Evolutionary conservation across 192 early-diverging fungal species (phyloP), one percentile per base, ranked within the genome.

Genomic region (Coemansia sp.): DNA sequence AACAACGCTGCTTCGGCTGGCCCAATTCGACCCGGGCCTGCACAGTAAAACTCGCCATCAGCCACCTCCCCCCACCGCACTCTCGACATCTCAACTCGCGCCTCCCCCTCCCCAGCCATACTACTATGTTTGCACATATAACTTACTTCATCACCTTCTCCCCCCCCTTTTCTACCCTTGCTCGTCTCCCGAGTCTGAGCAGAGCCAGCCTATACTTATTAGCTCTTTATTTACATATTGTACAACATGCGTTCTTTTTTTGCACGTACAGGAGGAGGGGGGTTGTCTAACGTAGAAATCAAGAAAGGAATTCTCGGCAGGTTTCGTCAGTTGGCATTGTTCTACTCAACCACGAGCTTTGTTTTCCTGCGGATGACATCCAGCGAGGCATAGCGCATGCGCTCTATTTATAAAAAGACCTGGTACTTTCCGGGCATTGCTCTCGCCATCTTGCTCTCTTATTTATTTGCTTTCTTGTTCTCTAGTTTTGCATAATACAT

Each of bases 1-100:
- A 54, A 59, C 22, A 67, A 59, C 42, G 35, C 54, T 19, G 60
- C 59, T 17, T 41, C 61, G 5, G 19, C 51, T 31, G 68, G 70
- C 6, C 59, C 70, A 20, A 43, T 72, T 19, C 58, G 62, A 12
- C 70, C 70, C 8, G 70, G 70, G 37, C 29, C 64, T 39, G 60
- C 71, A 57, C 71, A 73, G 59, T 73, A 62, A 58, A 61, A 29
- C 47, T 20, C 27, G 2, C 32, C 7, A 35, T 35, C 32, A 35
- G 2, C 7, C 7, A 2, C 7, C 32, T 5, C 32, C 32, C 32
- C 2, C 32, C 32, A 35, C 32, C 47, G 27, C 27, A 53, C 6
- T n/a, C 12, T 31, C 27, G 3, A 29, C 10, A 25, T 49, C 22
- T 10, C 47, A 27, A n/a, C n/a, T n/a, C n/a, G n/a, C n/a, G n/a